Base-by-base conservation (phyloP, 106 monocot species). In the Hemerocallis citrina region DNA sequence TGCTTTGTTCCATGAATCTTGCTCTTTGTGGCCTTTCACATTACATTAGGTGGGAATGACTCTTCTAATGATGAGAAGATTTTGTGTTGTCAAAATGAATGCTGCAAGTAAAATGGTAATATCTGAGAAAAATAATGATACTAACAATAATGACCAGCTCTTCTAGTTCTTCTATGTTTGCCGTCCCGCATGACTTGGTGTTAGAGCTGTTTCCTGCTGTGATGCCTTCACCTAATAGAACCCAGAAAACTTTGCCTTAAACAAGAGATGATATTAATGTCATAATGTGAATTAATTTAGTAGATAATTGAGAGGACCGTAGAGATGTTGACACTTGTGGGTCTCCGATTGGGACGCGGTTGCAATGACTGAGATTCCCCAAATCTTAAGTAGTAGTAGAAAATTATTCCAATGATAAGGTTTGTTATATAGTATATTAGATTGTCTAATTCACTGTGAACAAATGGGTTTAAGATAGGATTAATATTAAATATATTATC, bases 1-100 rank as follows among this genome's bases (percentile, higher is more conserved):
- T 32, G 29, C 32, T 23, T 39, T 25, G 39, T 60, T 60, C 60
- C 24, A 60, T 41, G 60, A 13, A 60, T 60, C 60, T 60, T 23
- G 59, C 37, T 9, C 4, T 27, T 25, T 34, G 24, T 60, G 41
- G n/a, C 37, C 41, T 25, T 23, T 59, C 39, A 60, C 40, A 38
- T 25, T 60, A 21, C 10, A 19, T 34, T 22, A 20, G 57, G 33
- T 19, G 36, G 36, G 57, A 57, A 57, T 57, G 36, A 50, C 50
- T 50, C 50, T 27, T 36, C 57, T 20, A n/a, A n/a, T n/a, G n/a
- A n/a, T n/a, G n/a, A 56, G 13, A 31, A 7, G 7, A 28, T 29
- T 55, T 55, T 32, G 10, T 29, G 6, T 54, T 52, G 52, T 3
- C 24, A 23, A 25, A 7, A 52, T 21, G 11, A 41, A 13, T 41